phyloP scores from a whole-genome alignment of 2,329 filamentous ascomycete genomes.

The Trichoderma endophyticum region DNA sequence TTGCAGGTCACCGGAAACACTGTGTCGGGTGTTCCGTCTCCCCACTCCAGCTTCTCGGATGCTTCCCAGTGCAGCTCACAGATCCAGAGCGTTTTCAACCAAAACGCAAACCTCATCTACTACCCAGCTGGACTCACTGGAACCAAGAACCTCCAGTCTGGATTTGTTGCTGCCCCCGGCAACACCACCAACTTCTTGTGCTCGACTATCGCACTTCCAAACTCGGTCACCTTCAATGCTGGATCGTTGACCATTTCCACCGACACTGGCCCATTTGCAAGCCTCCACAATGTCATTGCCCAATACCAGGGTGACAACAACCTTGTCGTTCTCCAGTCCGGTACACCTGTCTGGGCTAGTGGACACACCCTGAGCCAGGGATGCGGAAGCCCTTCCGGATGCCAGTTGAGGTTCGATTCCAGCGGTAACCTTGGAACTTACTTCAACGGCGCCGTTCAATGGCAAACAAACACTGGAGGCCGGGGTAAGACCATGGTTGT shows the following conservation, averaged over 20 bases:
- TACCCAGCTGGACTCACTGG: constrained; percentile 23
- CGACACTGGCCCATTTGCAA: constrained; percentile 20
- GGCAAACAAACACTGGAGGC: constrained; percentile 20
- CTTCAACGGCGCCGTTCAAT: constrained; percentile 16
- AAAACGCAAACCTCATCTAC: constrained; percentile 25
- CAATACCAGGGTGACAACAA: constrained; percentile 29
- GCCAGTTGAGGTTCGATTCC: constrained; percentile 18
- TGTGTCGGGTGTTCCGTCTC: constrained; percentile 21
- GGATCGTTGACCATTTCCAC: constrained; percentile 23
- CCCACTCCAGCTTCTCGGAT: constrained; percentile 24
- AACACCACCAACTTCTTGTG: constrained; percentile 29
- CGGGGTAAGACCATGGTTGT: constrained; percentile 17
- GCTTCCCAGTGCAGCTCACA: constrained; percentile 21
- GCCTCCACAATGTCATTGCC: constrained; percentile 23
- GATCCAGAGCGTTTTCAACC: constrained; percentile 24
- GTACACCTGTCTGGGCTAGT: constrained; percentile 21
- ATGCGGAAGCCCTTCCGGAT: constrained; percentile 20
- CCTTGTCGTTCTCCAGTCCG: constrained; percentile 22
- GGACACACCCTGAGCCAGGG: constrained; percentile 21
- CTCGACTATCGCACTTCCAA: constrained; percentile 22
- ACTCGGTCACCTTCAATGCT: constrained; percentile 19
- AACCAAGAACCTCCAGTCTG: constrained; percentile 22
- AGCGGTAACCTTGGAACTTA: constrained; percentile 20
- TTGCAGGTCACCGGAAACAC: constrained; percentile 24
- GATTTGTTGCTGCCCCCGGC: constrained; percentile 22